Percentiles rank a stretch among this genome's conserved stretches.
Evolutionary conservation across 192 early-diverging fungal species (phyloP).

Genomic region (Helicostylum pulchrum): DNA sequence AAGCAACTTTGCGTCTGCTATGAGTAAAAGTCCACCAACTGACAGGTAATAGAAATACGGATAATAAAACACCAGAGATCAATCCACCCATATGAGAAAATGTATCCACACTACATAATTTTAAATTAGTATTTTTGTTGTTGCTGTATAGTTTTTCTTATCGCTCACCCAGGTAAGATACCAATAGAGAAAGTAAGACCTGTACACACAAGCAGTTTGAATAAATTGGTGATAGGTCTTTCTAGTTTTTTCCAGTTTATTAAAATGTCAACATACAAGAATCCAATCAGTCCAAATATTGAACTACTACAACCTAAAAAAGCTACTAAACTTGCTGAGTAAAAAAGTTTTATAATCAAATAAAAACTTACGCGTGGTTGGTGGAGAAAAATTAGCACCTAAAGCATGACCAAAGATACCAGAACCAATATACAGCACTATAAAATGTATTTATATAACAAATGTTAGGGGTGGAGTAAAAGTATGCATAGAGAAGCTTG

Average conservation of each 20-base stretch:
- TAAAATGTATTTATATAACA: not conserved
- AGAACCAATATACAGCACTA: slow-evolving; percentile 38
- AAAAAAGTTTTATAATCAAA: not conserved
- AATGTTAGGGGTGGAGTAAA: not conserved
- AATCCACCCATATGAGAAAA: slow-evolving; percentile 75
- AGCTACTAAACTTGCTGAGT: slow-evolving; percentile 21
- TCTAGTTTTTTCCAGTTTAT: slow-evolving; percentile 71
- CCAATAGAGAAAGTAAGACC: slow-evolving; percentile 66
- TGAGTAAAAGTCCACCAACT: too few species aligned
- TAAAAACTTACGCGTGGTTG: slow-evolving; percentile 39
- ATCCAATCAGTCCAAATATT: slow-evolving; percentile 74
- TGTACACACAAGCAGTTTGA: slow-evolving; percentile 64
- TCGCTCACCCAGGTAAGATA: slow-evolving; percentile 56
- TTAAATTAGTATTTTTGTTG: not conserved
- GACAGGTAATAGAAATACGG: not conserved
- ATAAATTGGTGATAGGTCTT: slow-evolving; percentile 61
- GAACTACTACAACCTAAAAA: slow-evolving; percentile 58
- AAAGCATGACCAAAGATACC: slow-evolving; percentile 80
- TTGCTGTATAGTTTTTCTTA: too few species aligned
- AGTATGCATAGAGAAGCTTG: too few species aligned
- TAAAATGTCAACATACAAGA: slow-evolving; percentile 73
- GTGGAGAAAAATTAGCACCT: slow-evolving; percentile 60
- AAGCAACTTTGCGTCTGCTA: too few species aligned
- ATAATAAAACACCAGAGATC: not conserved
- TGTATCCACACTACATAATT: slow-evolving; percentile 48